phyloP scores from a whole-genome alignment of 1,139 yeast genomes.

The Scheffersomyces cryptocercus region DNA sequence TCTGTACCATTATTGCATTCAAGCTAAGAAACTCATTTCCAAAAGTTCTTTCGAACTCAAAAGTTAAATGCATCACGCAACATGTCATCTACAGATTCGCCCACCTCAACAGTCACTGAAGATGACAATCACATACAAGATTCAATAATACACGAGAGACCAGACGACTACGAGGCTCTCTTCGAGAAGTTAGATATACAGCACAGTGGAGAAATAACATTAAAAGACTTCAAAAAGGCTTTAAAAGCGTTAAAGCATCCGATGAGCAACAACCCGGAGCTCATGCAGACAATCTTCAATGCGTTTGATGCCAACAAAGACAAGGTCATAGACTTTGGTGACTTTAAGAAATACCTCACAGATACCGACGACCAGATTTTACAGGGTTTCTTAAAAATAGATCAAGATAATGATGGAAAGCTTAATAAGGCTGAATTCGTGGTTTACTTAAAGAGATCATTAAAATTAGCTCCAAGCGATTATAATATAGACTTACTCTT shows the following conservation, averaged over 20 bases:
- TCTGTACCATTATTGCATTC: too few relatives aligned
- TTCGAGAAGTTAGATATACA: constrained; percentile 55
- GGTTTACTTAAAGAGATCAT: constrained; percentile 55
- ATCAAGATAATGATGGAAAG: constrained; percentile 74
- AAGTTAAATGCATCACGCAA: too few relatives aligned
- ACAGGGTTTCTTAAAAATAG: constrained; percentile 69
- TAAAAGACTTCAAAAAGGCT: constrained; percentile 56
- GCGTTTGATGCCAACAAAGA: constrained; percentile 62
- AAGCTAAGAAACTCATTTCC: too few relatives aligned
- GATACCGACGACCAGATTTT: constrained; percentile 71
- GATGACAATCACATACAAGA: too few relatives aligned
- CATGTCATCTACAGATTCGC: too few relatives aligned
- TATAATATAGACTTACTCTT: constrained; percentile 61
- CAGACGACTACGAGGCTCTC: constrained; percentile 20
- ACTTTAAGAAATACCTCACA: constrained; percentile 60
- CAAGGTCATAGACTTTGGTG: constrained; percentile 56
- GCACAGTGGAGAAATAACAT: constrained; percentile 56
- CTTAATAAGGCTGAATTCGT: constrained; percentile 67
- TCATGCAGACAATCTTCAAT: constrained; percentile 55
- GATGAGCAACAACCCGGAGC: constrained; percentile 60
- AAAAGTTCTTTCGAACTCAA: too few relatives aligned
- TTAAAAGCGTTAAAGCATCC: constrained; percentile 61
- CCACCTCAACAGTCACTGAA: too few relatives aligned
- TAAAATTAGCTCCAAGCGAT: constrained; percentile 55
- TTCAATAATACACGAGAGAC: constrained; percentile 4